Evolutionary conservation across 2,329 filamentous ascomycete species (phyloP).

Genomic region (Fusarium udum): DNA sequence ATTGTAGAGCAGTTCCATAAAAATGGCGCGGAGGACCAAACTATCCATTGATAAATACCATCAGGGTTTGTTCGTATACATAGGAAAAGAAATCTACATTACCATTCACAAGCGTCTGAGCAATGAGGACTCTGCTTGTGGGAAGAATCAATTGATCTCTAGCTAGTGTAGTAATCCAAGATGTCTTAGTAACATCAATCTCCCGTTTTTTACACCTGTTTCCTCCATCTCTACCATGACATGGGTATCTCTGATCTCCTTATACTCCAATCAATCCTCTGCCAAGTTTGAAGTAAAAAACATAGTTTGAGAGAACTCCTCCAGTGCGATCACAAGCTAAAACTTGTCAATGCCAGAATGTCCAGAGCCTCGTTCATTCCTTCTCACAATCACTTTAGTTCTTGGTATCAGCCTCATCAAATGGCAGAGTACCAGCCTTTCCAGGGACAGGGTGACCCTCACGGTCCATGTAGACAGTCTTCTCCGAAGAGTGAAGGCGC

Average conservation of each 20-base stretch:
- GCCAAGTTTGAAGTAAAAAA: neutral
- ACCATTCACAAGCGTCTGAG: neutral
- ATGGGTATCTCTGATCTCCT: neutral
- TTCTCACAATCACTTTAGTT: neutral
- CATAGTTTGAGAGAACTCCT: neutral
- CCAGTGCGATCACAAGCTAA: neutral
- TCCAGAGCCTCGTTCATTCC: neutral
- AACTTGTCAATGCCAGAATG: neutral
- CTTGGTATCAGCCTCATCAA: too few species aligned
- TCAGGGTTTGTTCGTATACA: neutral
- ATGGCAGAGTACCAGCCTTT: fast-evolving
- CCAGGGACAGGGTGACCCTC: neutral
- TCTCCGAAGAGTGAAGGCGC: neutral
- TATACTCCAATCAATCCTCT: neutral
- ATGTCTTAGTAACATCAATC: neutral
- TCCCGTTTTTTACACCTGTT: too few species aligned
- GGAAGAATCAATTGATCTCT: neutral
- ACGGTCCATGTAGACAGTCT: neutral
- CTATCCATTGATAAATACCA: too few species aligned
- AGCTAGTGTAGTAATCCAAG: neutral
- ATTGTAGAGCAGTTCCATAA: neutral
- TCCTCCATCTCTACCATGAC: neutral
- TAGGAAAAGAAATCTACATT: too few species aligned
- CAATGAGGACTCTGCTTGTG: fast-evolving
- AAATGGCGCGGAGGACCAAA: fast-evolving